Evolutionary conservation across 73 alveolate species (phyloP).

Genomic region (Paramecium sexaurelia): DNA sequence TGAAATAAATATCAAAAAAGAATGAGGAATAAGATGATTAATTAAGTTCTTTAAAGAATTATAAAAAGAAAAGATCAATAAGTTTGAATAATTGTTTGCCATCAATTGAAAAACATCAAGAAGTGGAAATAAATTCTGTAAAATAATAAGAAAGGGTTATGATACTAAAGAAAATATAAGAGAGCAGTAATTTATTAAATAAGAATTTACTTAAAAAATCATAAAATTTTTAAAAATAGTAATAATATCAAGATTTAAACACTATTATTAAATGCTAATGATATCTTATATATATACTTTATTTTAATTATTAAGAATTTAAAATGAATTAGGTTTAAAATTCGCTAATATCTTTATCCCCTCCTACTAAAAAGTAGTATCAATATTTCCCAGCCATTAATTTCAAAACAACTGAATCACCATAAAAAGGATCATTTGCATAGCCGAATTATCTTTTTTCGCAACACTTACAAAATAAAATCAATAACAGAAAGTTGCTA

Average conservation of each 20-base stretch:
- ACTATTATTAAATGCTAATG: background rate
- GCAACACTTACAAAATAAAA: background rate
- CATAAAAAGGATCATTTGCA: background rate
- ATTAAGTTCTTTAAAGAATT: background rate
- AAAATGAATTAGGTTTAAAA: background rate
- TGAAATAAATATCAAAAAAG: background rate
- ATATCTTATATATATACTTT: background rate
- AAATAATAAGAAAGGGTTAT: background rate
- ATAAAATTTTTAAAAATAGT: background rate
- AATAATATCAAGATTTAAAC: background rate
- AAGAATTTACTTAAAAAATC: background rate
- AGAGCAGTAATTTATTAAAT: background rate
- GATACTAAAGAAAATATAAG: background rate
- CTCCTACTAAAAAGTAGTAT: background rate
- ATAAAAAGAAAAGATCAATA: background rate
- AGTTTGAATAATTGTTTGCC: slow-evolving; percentile 1
- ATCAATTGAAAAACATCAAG: background rate
- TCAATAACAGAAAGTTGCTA: background rate
- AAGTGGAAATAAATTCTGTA: background rate
- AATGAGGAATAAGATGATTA: background rate
- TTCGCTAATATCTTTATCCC: background rate
- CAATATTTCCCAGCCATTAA: background rate
- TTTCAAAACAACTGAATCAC: background rate
- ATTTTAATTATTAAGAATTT: background rate
- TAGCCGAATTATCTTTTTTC: background rate